Conservation (phyloP, 2,329 filamentous ascomycete genomes). For the Huntiella savannae region DNA sequence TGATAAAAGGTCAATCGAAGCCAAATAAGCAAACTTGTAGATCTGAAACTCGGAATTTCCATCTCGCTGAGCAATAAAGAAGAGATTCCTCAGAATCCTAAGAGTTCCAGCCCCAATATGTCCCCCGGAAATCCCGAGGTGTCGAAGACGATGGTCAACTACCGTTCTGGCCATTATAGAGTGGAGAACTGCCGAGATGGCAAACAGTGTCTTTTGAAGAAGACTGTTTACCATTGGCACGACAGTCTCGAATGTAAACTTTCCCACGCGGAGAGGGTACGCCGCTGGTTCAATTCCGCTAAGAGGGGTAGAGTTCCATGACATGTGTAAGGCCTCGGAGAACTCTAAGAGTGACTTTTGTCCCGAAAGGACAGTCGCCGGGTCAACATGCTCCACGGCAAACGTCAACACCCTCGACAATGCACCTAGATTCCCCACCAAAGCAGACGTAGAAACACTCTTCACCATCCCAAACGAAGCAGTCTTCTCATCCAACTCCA, state of each 20-base stretch:
- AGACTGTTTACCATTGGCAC: slow-evolving; percentile 57
- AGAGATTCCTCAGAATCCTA: slow-evolving; percentile 55
- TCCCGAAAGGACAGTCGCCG: slow-evolving; percentile 26
- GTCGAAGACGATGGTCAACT: slow-evolving; percentile 26
- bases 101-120: slow-evolving; percentile 50
- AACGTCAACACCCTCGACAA: slow-evolving; percentile 46
- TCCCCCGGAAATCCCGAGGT: slow-evolving; percentile 13
- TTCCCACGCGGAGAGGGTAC: slow-evolving; percentile 42
- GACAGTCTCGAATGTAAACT: slow-evolving; percentile 45
- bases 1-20: slow-evolving; percentile 62
- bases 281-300: slow-evolving; percentile 52
- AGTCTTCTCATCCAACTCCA: slow-evolving; percentile 45
- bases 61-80: slow-evolving; percentile 61
- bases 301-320: slow-evolving; percentile 58
- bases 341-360: slow-evolving; percentile 50
- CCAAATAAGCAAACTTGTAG: slow-evolving; percentile 67
- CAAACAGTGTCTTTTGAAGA: slow-evolving; percentile 57
- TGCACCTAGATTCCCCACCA: slow-evolving; percentile 48
- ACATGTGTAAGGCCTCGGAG: slow-evolving; percentile 42
- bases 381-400: slow-evolving; percentile 35
- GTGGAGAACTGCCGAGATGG: slow-evolving; percentile 54
- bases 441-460: slow-evolving; percentile 36
- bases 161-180: slow-evolving; percentile 48
- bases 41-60: slow-evolving; percentile 60
- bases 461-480: slow-evolving; percentile 41